A percentile compares a stretch with the other conserved stretches of the same genome.
Conservation (phyloP, 140 eudicot species). For the Anethum foeniculum region DNA sequence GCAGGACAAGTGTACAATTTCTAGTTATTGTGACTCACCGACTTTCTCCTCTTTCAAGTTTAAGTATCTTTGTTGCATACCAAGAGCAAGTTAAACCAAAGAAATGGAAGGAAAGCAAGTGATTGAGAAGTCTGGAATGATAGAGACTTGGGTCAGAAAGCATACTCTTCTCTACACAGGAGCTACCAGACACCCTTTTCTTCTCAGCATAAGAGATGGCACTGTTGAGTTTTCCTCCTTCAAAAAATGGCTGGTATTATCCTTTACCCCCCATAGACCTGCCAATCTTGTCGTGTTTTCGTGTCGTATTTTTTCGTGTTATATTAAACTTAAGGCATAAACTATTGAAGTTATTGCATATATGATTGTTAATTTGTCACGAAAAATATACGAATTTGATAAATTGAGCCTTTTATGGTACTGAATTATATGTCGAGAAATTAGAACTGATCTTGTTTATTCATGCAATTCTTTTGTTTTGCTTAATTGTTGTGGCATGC, state of each 20-base stretch:
- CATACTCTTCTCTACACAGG: not conserved
- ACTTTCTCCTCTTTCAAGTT: not conserved
- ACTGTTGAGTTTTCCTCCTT: slow-evolving; percentile 9
- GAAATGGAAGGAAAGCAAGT: slow-evolving; percentile 16
- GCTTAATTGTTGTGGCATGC: not conserved
- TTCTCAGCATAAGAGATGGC: slow-evolving; percentile 13
- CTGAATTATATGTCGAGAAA: not conserved
- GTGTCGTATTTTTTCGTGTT: no score
- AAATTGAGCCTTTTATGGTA: no score
- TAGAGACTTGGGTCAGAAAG: slow-evolving; percentile 3
- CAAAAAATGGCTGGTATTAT: slow-evolving; percentile 13
- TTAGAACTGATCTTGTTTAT: not conserved
- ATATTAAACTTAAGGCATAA: no score
- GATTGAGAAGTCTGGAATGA: not conserved
- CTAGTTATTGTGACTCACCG: not conserved
- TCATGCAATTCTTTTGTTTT: not conserved
- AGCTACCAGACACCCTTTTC: slow-evolving; percentile 15
- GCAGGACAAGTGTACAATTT: not conserved
- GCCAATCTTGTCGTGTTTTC: no score
- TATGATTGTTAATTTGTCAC: no score
- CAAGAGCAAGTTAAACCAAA: not conserved
- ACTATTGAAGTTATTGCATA: no score
- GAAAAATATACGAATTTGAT: no score
- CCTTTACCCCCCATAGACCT: no score
- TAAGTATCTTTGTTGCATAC: not conserved